Evolutionary conservation across 768 basidiomycete genomes (phyloP), one percentile per base, ranked within the genome.

Genomic region (Russula abietina): DNA sequence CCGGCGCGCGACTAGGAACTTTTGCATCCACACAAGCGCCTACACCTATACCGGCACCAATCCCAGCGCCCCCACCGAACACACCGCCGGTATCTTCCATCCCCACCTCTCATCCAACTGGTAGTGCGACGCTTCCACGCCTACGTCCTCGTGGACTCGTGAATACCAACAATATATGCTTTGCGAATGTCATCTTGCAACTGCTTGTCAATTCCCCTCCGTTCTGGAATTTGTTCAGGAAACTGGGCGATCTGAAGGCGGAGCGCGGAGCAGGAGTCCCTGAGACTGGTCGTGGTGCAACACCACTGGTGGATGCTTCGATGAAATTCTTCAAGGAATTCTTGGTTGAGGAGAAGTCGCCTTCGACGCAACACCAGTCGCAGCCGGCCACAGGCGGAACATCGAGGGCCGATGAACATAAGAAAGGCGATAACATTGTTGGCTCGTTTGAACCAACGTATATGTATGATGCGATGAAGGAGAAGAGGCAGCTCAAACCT

Each of bases 141-240:
- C 82, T 90, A 33, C 77, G 79, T 9, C 84, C 91, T 0, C 79
- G 95, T 16, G 95, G 96, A 4, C 76, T 98, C 56, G 80, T 98
- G 68, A 99, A 99, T 74, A 88, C 84, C 3, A 95, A 95, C 0
- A 99, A 98, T 74, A 87, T 97, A 86, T 98, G 96, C 73, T 99
- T 98, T 71, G 94, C 94, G 33, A 98, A 98, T 70, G 86, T 93
- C 0, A 89, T 98, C 26, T 77, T 99, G 33, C 96, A 98, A 76
- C 84, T 89, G 1, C 79, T 99, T 30, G 82, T 95, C 1, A 95
- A 93, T 73, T 93, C 88, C 68, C 80, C 83, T 19, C 91, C 89
- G 1, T 98, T 98, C 73, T 85, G 86, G 70, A 79, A 79, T 48
- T 73, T 98, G 38, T 88, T 99, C 70, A 76, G 75, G 22, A 86